A percentile compares a stretch with the other conserved stretches of the same genome.
Conservation (phyloP, 495 filamentous ascomycete species). For the Aspergillus coremiiformis region DNA sequence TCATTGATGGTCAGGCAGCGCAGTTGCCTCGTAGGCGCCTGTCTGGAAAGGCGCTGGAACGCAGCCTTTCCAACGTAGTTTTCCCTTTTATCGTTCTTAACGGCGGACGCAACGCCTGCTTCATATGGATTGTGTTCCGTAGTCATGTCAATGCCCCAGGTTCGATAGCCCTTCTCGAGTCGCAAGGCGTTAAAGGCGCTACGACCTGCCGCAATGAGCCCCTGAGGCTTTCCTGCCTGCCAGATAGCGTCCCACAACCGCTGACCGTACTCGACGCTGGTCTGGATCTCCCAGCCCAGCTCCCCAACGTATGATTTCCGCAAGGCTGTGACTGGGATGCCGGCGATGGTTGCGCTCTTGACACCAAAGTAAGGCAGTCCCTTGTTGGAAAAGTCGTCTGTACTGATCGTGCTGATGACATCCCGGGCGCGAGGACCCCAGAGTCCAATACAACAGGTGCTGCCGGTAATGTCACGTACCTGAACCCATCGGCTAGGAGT, state of each 20-base stretch:
- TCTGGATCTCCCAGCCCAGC: constrained; percentile 45
- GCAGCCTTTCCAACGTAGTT: constrained; percentile 35
- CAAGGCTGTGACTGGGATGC: constrained; percentile 36
- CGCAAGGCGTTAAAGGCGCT: constrained; percentile 41
- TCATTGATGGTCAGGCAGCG: constrained; percentile 40
- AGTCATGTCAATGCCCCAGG: constrained; percentile 39
- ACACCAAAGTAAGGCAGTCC: constrained; percentile 33
- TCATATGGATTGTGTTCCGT: constrained; percentile 45
- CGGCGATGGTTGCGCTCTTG: constrained; percentile 27
- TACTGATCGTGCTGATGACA: constrained; percentile 25
- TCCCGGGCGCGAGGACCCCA: constrained; percentile 43
- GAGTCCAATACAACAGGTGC: constrained; percentile 44
- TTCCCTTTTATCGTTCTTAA: constrained; percentile 29
- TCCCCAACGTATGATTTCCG: constrained; percentile 45
- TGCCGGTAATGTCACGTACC: constrained; percentile 42
- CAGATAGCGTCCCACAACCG: constrained; percentile 42
- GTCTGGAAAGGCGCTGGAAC: constrained; percentile 19
- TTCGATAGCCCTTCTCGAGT: constrained; percentile 41
- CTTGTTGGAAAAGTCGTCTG: constrained; percentile 34
- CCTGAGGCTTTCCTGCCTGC: constrained; percentile 37
- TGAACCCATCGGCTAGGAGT: constrained; percentile 24
- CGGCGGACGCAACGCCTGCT: constrained; percentile 31
- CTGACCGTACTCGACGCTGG: constrained; percentile 38
- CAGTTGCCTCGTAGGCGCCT: constrained; percentile 22
- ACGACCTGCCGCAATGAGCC: constrained; percentile 42